Base-by-base conservation (phyloP, 805 yeast genomes). In the Schwanniomyces yamadae region DNA sequence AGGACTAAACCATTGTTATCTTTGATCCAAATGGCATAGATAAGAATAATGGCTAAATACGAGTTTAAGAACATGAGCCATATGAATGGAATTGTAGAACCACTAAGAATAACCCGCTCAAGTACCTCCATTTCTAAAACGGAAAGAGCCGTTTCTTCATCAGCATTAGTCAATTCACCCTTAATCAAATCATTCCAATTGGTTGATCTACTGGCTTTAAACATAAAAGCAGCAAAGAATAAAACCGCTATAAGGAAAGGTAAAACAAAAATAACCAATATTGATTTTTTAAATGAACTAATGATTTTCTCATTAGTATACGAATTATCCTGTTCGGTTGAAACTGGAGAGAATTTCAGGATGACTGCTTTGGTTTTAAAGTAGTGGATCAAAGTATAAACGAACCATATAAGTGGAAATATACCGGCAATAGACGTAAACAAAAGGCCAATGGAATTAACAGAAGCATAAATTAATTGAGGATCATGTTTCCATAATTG, bases 1-100 rank as follows among this genome's bases (percentile, higher is more conserved):
- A 55, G 36, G 14, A 55, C 37, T 34, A 59, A 46, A 7, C 63
- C 66, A 37, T 49, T 48, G 39, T 59, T 59, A 24, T 52, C 55
- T 31, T 46, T 57, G 25, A 59, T 48, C 66, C 66, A 61, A 31
- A 59, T 52, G 34, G 39, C 45, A 39, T 50, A 61, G 11, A 59
- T 25, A 18, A 40, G 36, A 11, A 44, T 33, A 14, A 57, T 39
- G 11, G 37, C 18, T 11, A 27, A 7, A 8, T 27, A 27, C 3
- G 20, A 7, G 17, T 13, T 27, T 14, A 27, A 15, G 20, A 27
- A 27, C 7, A 20, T 7, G 11, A 14, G n/a, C n/a, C n/a, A n/a
- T n/a, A n/a, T n/a, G n/a, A n/a, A n/a, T n/a, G n/a, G n/a, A n/a
- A n/a, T n/a, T n/a, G n/a, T n/a, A n/a, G n/a, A n/a, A n/a, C n/a